Base-by-base conservation (phyloP, 345 rosid genomes). In the Abelmoschus esculentus region DNA sequence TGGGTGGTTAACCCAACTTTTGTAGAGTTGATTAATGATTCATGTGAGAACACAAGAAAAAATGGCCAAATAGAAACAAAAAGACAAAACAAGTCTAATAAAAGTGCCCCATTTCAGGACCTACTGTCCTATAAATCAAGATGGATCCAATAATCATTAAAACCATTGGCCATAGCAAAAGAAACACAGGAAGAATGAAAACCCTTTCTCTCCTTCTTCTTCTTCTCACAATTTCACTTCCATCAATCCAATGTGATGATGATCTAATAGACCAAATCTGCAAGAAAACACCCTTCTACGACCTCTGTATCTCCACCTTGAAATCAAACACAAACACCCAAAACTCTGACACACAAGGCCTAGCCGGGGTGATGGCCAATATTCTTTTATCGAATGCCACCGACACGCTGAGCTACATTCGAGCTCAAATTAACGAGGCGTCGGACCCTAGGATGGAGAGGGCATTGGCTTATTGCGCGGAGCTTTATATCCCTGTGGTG, bases 401-500 rank as follows among this genome's bases (percentile, higher is more conserved):
- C 0, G 84, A 91, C 72, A 83, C 89, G 0, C 70, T 91, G 61
- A 76, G 56, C 4, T 86, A 75, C 78, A 87, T 88, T 22, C 78
- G 83, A 61, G 75, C 72, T 3, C 75, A 78, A 26, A 79, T 89
- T 32, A 84, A 71, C 66, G 77, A 74, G 19, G 69, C 76, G 3
- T 57, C 80, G 15, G 92, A 89, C 62, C 91, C 92, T 3, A 78
- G 61, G 57, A 73, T 61, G 10, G 91, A 93, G 83, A 77, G 86
- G 12, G 86, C 85, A 0, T 61, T 93, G 74, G 98, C 93, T 17
- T 68, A 84, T 2, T 93, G 98, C 12, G 95, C 95, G 0, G 96
- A 93, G 67, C 54, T 93, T 29, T 91, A 93, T 77, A 86, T 90
- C n/a, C 96, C 97, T 3, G 89, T 89, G 9, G 96, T 93, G 6